Evolutionary conservation across 208 protist species (phyloP).

Genomic region (Leishmania braziliensis): DNA sequence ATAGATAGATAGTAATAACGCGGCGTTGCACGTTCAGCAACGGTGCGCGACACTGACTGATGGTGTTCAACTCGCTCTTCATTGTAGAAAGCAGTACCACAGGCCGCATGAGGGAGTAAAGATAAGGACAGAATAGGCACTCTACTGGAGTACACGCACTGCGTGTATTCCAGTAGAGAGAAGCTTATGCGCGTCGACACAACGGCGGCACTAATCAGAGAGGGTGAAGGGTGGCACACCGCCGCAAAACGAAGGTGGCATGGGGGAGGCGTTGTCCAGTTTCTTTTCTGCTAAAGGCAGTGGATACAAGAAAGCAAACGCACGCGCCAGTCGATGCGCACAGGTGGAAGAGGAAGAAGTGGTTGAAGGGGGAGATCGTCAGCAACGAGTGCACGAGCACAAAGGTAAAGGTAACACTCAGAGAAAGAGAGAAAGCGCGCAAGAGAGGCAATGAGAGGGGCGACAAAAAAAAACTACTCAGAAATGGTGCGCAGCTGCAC

Average conservation of each 20-base stretch:
- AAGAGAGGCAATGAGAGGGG: background rate
- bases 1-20: background rate
- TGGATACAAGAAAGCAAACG: background rate
- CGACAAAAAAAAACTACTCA: background rate
- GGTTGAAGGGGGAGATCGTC: background rate
- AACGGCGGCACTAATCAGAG: background rate
- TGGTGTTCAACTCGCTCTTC: background rate
- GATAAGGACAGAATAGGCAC: background rate
- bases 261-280: background rate
- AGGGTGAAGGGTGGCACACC: background rate
- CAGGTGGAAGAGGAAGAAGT: background rate
- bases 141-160: background rate
- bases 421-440: background rate
- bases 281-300: background rate
- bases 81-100: background rate
- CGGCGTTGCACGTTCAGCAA: background rate
- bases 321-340: background rate
- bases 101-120: background rate
- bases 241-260: background rate
- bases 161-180: background rate
- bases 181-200: background rate
- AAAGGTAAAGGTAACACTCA: background rate
- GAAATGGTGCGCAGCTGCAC: background rate
- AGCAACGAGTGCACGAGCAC: background rate
- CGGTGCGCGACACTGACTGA: background rate